Evolutionary conservation across 805 yeast genomes (phyloP).

Genomic region (Sugiyamaella mastotermitis): DNA sequence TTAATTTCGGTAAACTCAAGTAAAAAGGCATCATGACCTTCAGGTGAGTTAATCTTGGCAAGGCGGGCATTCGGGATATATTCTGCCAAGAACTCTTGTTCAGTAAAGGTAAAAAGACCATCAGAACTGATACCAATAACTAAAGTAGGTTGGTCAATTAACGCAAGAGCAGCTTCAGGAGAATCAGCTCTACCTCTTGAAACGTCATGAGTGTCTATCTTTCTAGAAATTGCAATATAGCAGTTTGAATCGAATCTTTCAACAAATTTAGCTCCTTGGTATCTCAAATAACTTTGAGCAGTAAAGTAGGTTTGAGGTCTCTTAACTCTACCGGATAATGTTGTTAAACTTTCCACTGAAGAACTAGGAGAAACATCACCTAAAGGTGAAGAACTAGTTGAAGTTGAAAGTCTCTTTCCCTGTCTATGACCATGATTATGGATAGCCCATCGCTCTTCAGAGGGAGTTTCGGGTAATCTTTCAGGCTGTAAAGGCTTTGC

Average conservation of each 20-base stretch:
- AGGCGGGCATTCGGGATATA: constrained; percentile 64
- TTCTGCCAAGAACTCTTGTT: constrained; percentile 78
- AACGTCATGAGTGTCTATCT: constrained; percentile 91
- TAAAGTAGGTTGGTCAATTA: constrained; percentile 68
- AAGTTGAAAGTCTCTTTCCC: constrained; percentile 22
- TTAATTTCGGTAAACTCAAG: constrained; percentile 84
- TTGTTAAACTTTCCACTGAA: constrained; percentile 2
- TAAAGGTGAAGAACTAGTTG: constrained; percentile 1
- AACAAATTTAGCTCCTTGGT: constrained; percentile 89
- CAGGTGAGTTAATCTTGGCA: constrained; percentile 78
- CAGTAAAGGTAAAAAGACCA: constrained; percentile 86
- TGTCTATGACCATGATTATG: constrained; percentile 77
- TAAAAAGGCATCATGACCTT: constrained; percentile 96
- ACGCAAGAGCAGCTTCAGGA: constrained; percentile 47
- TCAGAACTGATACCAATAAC: constrained; percentile 88
- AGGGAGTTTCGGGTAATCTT: constrained; percentile 34
- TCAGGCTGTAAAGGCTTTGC: constrained; percentile 20
- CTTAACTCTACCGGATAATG: constrained; percentile 9
- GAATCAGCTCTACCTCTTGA: constrained; percentile 63
- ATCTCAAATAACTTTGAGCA: constrained; percentile 90
- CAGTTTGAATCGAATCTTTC: constrained; percentile 93
- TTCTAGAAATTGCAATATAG: constrained; percentile 88
- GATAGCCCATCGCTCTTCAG: constrained; percentile 72
- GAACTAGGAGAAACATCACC: constrained; percentile 1
- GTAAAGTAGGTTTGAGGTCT: constrained; percentile 64